phyloP scores from a whole-genome alignment of 768 basidiomycete species.

The Suillus subaureus region DNA sequence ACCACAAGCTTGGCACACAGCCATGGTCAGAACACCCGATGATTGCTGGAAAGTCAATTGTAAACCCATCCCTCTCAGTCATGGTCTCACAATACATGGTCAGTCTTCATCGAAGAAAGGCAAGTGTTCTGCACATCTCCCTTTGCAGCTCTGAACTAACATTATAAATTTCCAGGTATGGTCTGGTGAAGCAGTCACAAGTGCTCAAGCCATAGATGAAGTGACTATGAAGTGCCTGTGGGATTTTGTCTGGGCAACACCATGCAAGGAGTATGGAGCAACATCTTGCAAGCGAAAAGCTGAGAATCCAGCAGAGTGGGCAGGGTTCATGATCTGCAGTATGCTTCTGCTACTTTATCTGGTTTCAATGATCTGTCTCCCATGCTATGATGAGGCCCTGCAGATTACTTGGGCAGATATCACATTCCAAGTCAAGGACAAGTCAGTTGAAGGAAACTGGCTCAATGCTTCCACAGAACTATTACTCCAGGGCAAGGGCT shows the following conservation, averaged over 20 bases:
- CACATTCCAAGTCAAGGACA: constrained; percentile 7
- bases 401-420: constrained; percentile 34
- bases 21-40: constrained; percentile 31
- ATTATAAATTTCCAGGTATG: too few species aligned
- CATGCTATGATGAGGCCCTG: constrained; percentile 37
- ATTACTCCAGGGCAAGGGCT: not conserved
- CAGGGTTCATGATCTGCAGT: constrained; percentile 25
- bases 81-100: too few species aligned
- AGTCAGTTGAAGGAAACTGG: not conserved
- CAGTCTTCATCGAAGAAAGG: constrained; percentile 24
- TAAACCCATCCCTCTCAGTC: too few species aligned
- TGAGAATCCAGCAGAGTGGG: constrained; percentile 24
- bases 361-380: constrained; percentile 35
- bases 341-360: constrained; percentile 35
- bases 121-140: constrained; percentile 4
- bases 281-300: constrained; percentile 8
- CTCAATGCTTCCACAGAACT: not conserved
- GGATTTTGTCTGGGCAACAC: constrained; percentile 27
- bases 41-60: constrained; percentile 20
- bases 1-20: constrained; percentile 24
- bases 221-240: constrained; percentile 26
- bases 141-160: too few species aligned
- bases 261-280: constrained; percentile 15
- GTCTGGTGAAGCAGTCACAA: constrained; percentile 27
- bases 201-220: constrained; percentile 31